These are phyloP conservation scores for Amaranthus palmeri DNA, from an alignment of 148 eudicot species.

Conservation along the genomic window DNA sequence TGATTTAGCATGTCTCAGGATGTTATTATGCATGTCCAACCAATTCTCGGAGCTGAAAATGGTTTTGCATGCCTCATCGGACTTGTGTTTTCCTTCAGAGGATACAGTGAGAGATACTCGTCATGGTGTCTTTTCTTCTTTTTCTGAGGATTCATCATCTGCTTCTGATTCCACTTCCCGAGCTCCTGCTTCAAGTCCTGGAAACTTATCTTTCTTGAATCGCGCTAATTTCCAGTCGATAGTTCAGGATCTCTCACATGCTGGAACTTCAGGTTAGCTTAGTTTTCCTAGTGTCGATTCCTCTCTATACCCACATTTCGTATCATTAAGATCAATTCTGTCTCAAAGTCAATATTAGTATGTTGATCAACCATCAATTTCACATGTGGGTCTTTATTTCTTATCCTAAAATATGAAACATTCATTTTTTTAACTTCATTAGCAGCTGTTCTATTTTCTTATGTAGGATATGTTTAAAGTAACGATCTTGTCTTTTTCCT, in stretches of 20 bases:
- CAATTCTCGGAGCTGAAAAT: constrained; percentile 94
- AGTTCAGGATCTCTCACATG: constrained; percentile 82
- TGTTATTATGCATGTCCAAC: constrained; percentile 85
- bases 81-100: constrained; percentile 58
- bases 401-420: constrained; percentile 7
- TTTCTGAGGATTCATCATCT: constrained; percentile 73
- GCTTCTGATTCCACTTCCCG: constrained; percentile 75
- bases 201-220: constrained; percentile 47
- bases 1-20: constrained; percentile 98
- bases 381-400: constrained; percentile 22
- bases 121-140: constrained; percentile 53
- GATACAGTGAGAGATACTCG: constrained; percentile 45
- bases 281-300: constrained; percentile 36
- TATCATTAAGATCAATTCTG: constrained; percentile 6
- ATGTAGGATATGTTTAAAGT: constrained; percentile 23
- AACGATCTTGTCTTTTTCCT: constrained; percentile 43
- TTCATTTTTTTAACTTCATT: constrained; percentile 5
- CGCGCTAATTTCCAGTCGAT: constrained; percentile 66
- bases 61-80: constrained; percentile 66
- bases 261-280: constrained; percentile 80
- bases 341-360: constrained; percentile 7
- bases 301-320: constrained; percentile 20
- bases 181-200: constrained; percentile 62
- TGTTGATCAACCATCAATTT: constrained; percentile 13
- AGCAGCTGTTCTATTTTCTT: constrained; percentile 25